Evolutionary conservation across 768 basidiomycete genomes (phyloP).

Genomic region (Gloeostereum incarnatum): DNA sequence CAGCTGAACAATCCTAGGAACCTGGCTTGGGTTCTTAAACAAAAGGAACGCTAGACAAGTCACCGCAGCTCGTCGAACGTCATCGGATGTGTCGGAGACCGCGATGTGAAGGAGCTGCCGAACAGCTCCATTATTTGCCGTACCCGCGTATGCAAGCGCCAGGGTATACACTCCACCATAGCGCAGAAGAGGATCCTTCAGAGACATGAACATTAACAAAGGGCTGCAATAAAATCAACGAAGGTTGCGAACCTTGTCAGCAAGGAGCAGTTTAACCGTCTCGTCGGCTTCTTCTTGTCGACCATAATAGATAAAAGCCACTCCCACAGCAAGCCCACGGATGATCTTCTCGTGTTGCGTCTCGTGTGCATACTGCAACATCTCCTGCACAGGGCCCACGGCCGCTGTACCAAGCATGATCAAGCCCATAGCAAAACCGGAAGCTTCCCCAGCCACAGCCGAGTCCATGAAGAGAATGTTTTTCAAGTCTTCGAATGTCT

Average conservation of each 20-base stretch:
- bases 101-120: conserved; percentile 90
- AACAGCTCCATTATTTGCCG: conserved; percentile 89
- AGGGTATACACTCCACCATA: conserved; percentile 98
- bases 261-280: conserved; percentile 67
- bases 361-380: conserved; percentile 93
- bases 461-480: conserved; percentile 87
- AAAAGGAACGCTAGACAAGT: conserved; percentile 93
- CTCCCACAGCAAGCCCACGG: conserved; percentile 85
- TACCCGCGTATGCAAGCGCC: conserved; percentile 94
- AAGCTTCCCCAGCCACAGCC: conserved; percentile 91
- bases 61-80: conserved; percentile 94
- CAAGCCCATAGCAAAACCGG: conserved; percentile 96
- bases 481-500: conserved; percentile 89
- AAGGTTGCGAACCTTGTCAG: conserved; percentile 72
- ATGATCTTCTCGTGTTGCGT: conserved; percentile 99
- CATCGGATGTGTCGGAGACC: conserved; percentile 96
- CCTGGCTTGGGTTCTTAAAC: conserved; percentile 94
- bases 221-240: background rate
- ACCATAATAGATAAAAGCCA: conserved; percentile 89
- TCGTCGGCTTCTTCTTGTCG: conserved; percentile 87
- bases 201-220: conserved; percentile 6
- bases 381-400: conserved; percentile 75
- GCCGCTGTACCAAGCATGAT: conserved; percentile 95
- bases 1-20: conserved; percentile 93
- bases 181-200: conserved; percentile 89